Evolutionary conservation across 345 rosid genomes (phyloP).

Genomic region (Orychophragmus violaceus): DNA sequence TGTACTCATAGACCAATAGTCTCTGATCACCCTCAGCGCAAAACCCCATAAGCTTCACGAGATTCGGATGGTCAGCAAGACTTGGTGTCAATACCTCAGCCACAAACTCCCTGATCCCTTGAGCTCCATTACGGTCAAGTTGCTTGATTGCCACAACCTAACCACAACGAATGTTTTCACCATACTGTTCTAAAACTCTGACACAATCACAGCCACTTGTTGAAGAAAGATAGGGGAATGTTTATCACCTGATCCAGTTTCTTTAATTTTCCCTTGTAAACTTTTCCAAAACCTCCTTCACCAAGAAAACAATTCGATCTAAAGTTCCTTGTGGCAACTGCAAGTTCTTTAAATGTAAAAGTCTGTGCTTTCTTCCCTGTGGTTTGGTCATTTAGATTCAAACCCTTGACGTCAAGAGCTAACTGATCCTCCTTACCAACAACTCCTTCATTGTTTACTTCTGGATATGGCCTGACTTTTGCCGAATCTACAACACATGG

Average conservation of each 20-base stretch:
- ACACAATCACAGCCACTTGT: not conserved
- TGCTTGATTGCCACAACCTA: conserved; percentile 91
- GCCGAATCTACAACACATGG: conserved; percentile 35
- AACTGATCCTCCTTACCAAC: conserved; percentile 39
- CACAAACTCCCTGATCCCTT: conserved; percentile 78
- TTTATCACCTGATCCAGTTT: conserved; percentile 45
- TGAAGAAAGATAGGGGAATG: not conserved
- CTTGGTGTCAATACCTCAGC: conserved; percentile 83
- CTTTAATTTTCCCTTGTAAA: conserved; percentile 57
- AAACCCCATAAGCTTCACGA: conserved; percentile 80
- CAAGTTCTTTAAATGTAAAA: conserved; percentile 61
- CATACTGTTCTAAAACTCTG: not conserved
- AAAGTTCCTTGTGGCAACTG: conserved; percentile 56
- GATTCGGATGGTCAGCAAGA: conserved; percentile 72
- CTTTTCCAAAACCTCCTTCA: conserved; percentile 95
- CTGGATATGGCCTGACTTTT: conserved; percentile 39
- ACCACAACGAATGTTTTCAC: not conserved
- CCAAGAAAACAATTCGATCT: conserved; percentile 62
- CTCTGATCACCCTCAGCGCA: conserved; percentile 93
- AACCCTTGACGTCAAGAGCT: conserved; percentile 40
- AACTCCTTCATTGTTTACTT: conserved; percentile 33
- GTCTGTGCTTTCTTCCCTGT: conserved; percentile 48
- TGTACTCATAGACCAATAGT: conserved; percentile 76
- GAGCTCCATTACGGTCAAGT: conserved; percentile 76
- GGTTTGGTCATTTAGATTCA: conserved; percentile 41